Conservation (phyloP, 192 early-diverging fungal genomes). For the Gorgonomyces haynaldii region DNA sequence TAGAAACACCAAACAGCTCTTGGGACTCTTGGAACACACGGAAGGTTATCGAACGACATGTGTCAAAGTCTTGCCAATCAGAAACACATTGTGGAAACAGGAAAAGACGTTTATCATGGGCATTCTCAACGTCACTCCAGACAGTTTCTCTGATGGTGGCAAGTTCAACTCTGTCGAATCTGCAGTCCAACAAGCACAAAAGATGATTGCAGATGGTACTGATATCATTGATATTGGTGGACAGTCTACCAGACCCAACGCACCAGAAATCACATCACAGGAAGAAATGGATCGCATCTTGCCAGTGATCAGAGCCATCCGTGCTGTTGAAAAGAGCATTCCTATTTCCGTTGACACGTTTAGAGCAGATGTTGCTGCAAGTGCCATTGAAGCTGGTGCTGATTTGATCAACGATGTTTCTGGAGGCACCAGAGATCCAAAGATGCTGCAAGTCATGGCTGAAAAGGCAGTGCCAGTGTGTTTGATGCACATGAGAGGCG, state of each 20-base stretch:
- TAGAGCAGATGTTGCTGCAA: constrained; percentile 69
- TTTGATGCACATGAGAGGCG: constrained; percentile 98
- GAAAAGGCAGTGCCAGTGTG: constrained; percentile 69
- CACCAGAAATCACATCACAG: constrained; percentile 57
- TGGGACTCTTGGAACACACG: constrained; percentile 43
- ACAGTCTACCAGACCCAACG: constrained; percentile 80
- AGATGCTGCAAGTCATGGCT: constrained; percentile 72
- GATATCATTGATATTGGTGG: constrained; percentile 95
- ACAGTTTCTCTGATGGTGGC: constrained; percentile 94
- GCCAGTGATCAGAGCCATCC: constrained; percentile 71
- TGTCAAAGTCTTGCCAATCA: constrained; percentile 23
- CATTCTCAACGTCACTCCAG: constrained; percentile 93
- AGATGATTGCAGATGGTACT: constrained; percentile 64
- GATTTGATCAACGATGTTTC: constrained; percentile 92
- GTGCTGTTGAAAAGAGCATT: constrained; percentile 39
- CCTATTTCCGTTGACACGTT: constrained; percentile 94
- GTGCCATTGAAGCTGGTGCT: constrained; percentile 81
- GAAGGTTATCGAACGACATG: constrained; percentile 22
- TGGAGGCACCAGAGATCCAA: constrained; percentile 64
- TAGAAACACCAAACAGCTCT: constrained; percentile 60
- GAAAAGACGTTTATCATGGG: constrained; percentile 82
- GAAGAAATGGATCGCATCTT: constrained; percentile 75
- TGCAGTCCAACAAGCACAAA: constrained; percentile 55
- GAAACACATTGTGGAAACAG: constrained; percentile 36
- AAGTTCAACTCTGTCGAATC: constrained; percentile 41